Percentiles rank a stretch among this genome's conserved stretches.
Conservation (phyloP, 2,329 filamentous ascomycete species). For the Pseudopithomyces chartarum region DNA sequence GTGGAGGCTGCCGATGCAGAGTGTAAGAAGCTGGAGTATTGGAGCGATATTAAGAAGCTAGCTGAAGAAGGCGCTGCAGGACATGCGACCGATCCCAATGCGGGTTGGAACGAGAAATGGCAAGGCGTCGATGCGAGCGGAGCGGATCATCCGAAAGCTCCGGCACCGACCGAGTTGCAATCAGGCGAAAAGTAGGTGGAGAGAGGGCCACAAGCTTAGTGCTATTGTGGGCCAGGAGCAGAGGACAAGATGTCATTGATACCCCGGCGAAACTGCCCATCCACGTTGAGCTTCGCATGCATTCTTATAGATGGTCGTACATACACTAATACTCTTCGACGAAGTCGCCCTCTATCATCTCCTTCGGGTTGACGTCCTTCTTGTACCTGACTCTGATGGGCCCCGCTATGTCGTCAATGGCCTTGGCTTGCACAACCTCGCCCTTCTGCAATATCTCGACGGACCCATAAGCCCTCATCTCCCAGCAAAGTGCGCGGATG, state of each 20-base stretch:
- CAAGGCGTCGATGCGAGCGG: conserved; percentile 45
- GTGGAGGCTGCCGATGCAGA: conserved; percentile 79
- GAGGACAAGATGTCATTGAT: conserved; percentile 7
- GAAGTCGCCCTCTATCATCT: conserved; percentile 2
- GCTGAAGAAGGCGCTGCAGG: conserved; percentile 43
- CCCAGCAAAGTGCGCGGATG: conserved; percentile 50
- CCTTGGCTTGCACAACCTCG: conserved; percentile 41
- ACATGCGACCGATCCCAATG: conserved; percentile 36
- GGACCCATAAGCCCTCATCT: conserved; percentile 46
- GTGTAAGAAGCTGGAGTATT: conserved; percentile 81
- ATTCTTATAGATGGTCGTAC: background rate
- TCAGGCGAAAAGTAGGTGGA: too few species aligned
- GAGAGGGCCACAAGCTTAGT: too few species aligned
- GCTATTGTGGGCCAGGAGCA: background rate
- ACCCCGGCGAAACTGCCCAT: background rate
- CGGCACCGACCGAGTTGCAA: background rate
- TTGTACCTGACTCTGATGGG: conserved; percentile 52
- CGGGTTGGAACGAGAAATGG: conserved; percentile 46
- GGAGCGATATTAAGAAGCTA: conserved; percentile 69
- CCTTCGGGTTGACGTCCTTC: background rate
- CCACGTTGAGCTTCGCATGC: background rate
- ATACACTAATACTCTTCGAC: background rate
- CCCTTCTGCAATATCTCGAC: conserved; percentile 58
- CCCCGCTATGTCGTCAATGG: conserved; percentile 48
- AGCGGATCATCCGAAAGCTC: conserved; percentile 32